Conservation (phyloP, 306 rosid species). For the Prunus davidiana region DNA sequence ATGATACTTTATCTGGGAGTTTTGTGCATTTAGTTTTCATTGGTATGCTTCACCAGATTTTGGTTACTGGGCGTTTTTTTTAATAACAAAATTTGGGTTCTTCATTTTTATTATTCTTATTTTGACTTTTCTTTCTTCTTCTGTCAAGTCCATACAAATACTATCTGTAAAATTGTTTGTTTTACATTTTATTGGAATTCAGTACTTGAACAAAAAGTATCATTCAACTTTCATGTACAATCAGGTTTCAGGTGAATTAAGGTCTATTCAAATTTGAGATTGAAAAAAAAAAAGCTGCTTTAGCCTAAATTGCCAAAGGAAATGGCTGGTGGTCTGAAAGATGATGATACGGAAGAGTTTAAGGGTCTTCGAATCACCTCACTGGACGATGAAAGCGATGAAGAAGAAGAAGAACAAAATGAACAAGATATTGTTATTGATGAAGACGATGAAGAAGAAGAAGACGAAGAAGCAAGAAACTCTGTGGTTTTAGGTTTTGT, state of each 20-base stretch:
- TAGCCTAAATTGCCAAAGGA: not conserved
- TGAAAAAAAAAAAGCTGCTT: no score
- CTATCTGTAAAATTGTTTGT: no score
- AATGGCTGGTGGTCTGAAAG: constrained; percentile 31
- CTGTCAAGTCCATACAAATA: no score
- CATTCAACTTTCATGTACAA: not conserved
- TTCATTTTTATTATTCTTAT: not conserved
- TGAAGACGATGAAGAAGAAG: constrained; percentile 39
- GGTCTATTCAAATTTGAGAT: not conserved
- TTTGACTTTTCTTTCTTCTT: not conserved
- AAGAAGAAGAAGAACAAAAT: constrained; percentile 18
- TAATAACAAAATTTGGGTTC: not conserved
- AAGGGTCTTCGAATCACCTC: constrained; percentile 38
- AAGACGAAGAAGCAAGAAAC: constrained; percentile 44
- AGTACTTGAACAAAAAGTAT: not conserved
- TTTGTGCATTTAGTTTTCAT: not conserved
- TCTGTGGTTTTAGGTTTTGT: constrained; percentile 57
- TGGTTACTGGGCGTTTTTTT: not conserved
- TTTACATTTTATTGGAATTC: not conserved
- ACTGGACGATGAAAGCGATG: constrained; percentile 30
- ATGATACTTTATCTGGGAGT: not conserved
- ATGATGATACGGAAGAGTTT: constrained; percentile 35
- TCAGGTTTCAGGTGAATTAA: not conserved
- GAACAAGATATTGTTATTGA: constrained; percentile 20
- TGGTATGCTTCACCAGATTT: not conserved